Conservation (phyloP, 352 stramenopile species). For the Phytophthora parvispora region DNA sequence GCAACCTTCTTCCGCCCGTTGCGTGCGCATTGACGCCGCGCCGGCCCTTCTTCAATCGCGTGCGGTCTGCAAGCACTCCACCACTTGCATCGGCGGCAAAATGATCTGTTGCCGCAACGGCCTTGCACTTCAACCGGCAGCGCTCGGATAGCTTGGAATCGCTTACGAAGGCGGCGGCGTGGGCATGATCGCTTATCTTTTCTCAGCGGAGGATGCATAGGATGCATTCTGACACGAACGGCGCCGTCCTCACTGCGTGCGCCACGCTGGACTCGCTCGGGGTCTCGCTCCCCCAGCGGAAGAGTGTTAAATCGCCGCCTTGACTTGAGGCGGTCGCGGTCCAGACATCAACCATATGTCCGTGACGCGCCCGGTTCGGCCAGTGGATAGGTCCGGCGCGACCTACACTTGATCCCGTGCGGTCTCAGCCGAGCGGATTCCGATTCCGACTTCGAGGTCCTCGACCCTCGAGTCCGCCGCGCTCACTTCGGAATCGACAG, state of each 20-base stretch:
- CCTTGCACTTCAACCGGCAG: background rate
- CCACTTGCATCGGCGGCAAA: background rate
- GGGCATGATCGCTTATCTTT: background rate
- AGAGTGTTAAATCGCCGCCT: conserved; percentile 11
- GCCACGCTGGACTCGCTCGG: background rate
- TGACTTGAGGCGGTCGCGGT: conserved; percentile 13
- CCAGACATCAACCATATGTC: conserved; percentile 19
- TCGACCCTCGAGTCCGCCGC: background rate
- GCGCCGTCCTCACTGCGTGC: background rate
- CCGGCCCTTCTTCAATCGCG: background rate
- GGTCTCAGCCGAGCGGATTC: conserved; percentile 6
- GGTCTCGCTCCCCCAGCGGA: background rate
- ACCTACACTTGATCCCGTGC: conserved; percentile 5
- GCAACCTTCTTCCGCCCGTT: too few relatives aligned
- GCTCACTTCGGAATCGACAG: conserved; percentile 27
- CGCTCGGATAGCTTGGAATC: background rate
- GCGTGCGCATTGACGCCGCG: too few relatives aligned
- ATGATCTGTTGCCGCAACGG: background rate
- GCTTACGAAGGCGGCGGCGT: background rate
- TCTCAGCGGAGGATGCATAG: background rate
- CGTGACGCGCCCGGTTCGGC: conserved; percentile 24
- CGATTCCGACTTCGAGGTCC: background rate
- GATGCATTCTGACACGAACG: background rate
- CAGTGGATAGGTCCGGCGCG: conserved; percentile 8
- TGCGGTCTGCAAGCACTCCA: background rate